phyloP scores from a whole-genome alignment of 306 rosid genomes.

The Cercis canadensis region DNA sequence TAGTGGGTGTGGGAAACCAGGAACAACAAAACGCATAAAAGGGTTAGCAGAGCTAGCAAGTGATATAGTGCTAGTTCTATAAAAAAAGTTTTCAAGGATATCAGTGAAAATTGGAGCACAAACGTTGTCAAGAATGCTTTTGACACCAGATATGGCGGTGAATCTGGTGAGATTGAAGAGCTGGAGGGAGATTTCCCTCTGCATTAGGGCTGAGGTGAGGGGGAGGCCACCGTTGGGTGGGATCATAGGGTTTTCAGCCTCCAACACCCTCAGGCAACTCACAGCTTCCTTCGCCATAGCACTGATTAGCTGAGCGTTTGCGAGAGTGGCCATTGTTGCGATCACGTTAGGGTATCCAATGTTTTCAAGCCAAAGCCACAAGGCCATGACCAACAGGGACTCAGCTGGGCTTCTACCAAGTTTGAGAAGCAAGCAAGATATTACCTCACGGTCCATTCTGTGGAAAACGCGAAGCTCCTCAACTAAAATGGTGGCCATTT shows the following conservation, averaged over 20 bases:
- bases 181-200: slow-evolving; percentile 44
- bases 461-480: slow-evolving; percentile 44
- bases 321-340: slow-evolving; percentile 6
- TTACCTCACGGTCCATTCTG: slow-evolving; percentile 45
- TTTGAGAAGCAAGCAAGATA: slow-evolving; percentile 40
- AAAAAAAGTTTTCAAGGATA: slow-evolving; percentile 44
- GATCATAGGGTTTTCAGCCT: background rate
- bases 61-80: background rate
- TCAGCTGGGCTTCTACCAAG: slow-evolving; percentile 35
- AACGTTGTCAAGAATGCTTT: slow-evolving; percentile 41
- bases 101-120: slow-evolving; percentile 59
- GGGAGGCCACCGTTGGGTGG: slow-evolving; percentile 15
- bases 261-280: slow-evolving; percentile 46
- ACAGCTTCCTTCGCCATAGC: slow-evolving; percentile 52
- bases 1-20: slow-evolving; percentile 60
- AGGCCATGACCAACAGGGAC: slow-evolving; percentile 57
- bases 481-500: slow-evolving; percentile 28
- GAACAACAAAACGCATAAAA: slow-evolving; percentile 29
- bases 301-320: slow-evolving; percentile 25
- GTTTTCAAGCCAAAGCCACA: slow-evolving; percentile 66
- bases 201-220: slow-evolving; percentile 41
- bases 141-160: slow-evolving; percentile 50
- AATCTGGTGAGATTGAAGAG: slow-evolving; percentile 39
- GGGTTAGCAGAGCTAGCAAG: background rate
- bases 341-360: slow-evolving; percentile 38